phyloP scores from a whole-genome alignment of 2,329 filamentous ascomycete genomes.

The Ascochyta pisi region DNA sequence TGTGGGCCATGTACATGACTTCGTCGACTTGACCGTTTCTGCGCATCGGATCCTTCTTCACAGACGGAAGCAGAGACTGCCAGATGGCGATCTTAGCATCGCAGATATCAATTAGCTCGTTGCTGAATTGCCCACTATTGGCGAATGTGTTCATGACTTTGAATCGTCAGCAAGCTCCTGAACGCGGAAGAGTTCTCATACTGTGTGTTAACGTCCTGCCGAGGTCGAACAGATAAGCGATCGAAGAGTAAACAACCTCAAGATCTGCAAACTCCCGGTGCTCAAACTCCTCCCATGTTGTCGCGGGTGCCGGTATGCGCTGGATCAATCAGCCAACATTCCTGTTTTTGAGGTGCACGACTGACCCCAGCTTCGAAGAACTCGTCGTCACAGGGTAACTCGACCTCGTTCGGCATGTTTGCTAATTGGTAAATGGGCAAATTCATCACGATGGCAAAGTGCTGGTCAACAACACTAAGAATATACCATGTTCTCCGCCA shows the following conservation, averaged over 20 bases:
- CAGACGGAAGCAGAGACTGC: conserved; percentile 76
- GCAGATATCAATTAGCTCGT: conserved; percentile 70
- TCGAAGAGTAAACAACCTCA: conserved; percentile 78
- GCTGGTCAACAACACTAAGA: conserved; percentile 75
- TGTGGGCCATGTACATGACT: conserved; percentile 88
- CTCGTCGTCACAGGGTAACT: conserved; percentile 80
- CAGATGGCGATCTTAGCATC: conserved; percentile 73
- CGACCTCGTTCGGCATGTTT: conserved; percentile 69
- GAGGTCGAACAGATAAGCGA: conserved; percentile 80
- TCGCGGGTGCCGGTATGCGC: conserved; percentile 47
- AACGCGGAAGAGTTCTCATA: background rate
- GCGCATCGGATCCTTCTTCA: conserved; percentile 73
- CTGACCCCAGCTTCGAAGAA: conserved; percentile 59
- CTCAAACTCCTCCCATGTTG: conserved; percentile 74
- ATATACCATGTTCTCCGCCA: conserved; percentile 91
- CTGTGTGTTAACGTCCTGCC: conserved; percentile 72
- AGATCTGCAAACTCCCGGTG: conserved; percentile 74
- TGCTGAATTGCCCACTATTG: conserved; percentile 28
- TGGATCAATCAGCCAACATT: conserved; percentile 16
- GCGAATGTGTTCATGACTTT: conserved; percentile 58
- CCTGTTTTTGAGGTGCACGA: background rate
- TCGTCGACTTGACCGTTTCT: conserved; percentile 77
- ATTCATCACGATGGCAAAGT: conserved; percentile 80
- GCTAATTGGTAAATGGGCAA: conserved; percentile 71
- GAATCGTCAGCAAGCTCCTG: conserved; percentile 3